Percentiles rank a stretch among this genome's conserved stretches.
Evolutionary conservation across 2,329 filamentous ascomycete species (phyloP).

Genomic region (Aspergillus glaucus): DNA sequence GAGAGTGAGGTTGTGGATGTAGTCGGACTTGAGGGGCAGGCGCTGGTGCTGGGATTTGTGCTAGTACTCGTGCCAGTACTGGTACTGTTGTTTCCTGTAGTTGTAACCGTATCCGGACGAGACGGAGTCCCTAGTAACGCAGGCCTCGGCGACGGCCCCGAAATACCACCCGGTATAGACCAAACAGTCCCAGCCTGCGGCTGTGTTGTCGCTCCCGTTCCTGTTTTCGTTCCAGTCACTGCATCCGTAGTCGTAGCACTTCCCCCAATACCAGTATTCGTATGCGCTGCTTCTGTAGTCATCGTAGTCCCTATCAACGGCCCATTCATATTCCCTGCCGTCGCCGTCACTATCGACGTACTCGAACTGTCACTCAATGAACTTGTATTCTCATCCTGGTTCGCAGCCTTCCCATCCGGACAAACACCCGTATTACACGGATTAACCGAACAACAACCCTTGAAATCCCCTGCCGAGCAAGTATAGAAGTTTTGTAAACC

Average conservation of each 20-base stretch:
- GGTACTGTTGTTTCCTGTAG: too few species aligned
- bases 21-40: background rate
- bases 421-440: constrained; percentile 26
- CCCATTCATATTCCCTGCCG: too few species aligned
- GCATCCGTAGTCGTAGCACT: background rate
- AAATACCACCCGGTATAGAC: too few species aligned
- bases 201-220: too few species aligned
- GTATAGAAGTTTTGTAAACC: constrained; percentile 17
- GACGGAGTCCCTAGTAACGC: too few species aligned
- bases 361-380: background rate
- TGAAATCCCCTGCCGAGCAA: constrained; percentile 17
- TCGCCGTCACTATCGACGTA: background rate
- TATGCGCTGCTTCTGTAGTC: too few species aligned
- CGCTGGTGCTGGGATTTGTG: background rate
- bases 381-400: background rate
- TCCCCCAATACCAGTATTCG: too few species aligned
- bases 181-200: too few species aligned
- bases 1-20: background rate
- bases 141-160: too few species aligned
- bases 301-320: background rate
- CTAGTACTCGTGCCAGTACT: too few species aligned
- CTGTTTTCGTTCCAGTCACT: too few species aligned
- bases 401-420: constrained; percentile 13
- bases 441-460: constrained; percentile 28
- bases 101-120: too few species aligned